A percentile compares a stretch with the other conserved stretches of the same genome.
Conservation (phyloP, 208 protist genomes). For the Trypanosoma avium region DNA sequence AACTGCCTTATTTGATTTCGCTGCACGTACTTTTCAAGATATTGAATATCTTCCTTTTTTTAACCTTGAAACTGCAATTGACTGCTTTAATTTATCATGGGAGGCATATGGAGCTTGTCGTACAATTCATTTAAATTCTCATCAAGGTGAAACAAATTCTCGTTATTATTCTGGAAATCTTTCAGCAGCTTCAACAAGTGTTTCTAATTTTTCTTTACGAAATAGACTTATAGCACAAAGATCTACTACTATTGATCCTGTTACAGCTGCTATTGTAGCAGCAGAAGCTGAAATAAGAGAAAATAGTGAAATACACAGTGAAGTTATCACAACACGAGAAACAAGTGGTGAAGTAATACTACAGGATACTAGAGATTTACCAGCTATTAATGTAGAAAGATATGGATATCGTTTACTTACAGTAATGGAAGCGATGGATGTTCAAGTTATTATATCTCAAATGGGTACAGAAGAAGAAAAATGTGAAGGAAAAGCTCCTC, state of each 20-base stretch:
- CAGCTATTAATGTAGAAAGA: slow-evolving; percentile 68
- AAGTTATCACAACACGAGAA: neutral
- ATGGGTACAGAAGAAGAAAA: slow-evolving; percentile 44
- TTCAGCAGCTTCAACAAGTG: no score
- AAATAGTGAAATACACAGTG: neutral
- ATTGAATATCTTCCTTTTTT: slow-evolving; percentile 81
- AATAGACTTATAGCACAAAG: no score
- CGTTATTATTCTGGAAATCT: no score
- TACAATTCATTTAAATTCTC: no score
- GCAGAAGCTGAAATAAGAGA: neutral
- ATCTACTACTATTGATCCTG: neutral
- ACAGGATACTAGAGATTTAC: neutral
- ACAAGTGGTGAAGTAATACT: neutral
- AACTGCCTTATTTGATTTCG: slow-evolving; percentile 50
- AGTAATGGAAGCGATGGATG: slow-evolving; percentile 52
- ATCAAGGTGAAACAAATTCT: no score
- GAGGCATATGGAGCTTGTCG: slow-evolving; percentile 37
- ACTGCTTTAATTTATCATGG: slow-evolving; percentile 89
- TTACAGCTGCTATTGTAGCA: neutral
- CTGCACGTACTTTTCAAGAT: slow-evolving; percentile 46
- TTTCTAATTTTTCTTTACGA: no score
- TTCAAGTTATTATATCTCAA: slow-evolving; percentile 74
- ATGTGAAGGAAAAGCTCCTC: slow-evolving; percentile 60
- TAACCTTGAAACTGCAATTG: slow-evolving; percentile 84
- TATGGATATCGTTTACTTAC: slow-evolving; percentile 78